Conservation (phyloP, 169 alveolate genomes). For the Plasmodium inui region DNA sequence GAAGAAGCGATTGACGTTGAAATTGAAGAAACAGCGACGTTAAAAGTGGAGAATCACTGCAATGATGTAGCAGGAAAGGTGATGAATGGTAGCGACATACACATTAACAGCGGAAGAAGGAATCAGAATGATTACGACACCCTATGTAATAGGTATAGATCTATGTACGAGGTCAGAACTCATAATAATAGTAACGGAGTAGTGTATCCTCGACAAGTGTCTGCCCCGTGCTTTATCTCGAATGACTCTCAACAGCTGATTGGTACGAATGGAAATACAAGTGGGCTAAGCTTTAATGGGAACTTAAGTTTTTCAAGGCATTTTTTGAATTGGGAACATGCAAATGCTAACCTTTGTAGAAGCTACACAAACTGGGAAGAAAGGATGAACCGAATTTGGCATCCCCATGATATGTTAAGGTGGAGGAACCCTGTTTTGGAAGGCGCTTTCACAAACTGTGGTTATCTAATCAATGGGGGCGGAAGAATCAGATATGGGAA, state of each 20-base stretch:
- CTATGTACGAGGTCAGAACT: neutral
- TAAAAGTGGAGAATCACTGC: neutral
- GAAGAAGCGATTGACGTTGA: neutral
- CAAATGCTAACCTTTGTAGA: neutral
- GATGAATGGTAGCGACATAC: neutral
- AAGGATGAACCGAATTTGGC: neutral
- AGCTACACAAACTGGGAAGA: neutral
- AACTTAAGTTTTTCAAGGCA: neutral
- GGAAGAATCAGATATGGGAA: neutral
- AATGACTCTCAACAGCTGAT: neutral
- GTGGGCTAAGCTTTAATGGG: neutral
- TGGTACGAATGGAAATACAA: neutral
- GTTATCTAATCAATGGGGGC: neutral
- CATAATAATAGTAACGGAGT: neutral
- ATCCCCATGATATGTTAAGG: neutral
- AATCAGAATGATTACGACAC: neutral
- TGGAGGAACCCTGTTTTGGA: neutral
- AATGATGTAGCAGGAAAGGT: neutral
- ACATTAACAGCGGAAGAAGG: neutral
- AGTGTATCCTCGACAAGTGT: neutral
- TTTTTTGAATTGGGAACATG: neutral
- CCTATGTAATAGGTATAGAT: neutral
- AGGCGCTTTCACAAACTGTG: neutral
- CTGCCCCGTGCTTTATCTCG: neutral
- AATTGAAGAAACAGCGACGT: neutral